Evolutionary conservation across 768 basidiomycete species (phyloP).

Genomic region (Piloderma croceum): DNA sequence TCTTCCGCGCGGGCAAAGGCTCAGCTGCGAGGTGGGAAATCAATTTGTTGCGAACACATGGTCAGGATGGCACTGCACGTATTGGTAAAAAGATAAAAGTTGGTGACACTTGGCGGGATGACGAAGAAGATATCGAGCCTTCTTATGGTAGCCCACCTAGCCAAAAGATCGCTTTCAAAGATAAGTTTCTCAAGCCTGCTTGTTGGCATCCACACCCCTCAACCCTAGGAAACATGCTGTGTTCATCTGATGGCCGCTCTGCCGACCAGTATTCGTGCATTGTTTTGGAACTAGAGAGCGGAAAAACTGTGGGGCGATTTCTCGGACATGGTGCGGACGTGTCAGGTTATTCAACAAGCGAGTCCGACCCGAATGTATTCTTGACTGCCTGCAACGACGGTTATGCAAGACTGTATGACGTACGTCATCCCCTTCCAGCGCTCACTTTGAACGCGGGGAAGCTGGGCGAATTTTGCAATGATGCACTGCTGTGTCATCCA

Average conservation of each 20-base stretch:
- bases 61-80: constrained; percentile 13
- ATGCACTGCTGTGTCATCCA: constrained; percentile 27
- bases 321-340: constrained; percentile 35
- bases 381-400: constrained; percentile 33
- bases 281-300: constrained; percentile 29
- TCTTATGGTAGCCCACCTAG: constrained; percentile 21
- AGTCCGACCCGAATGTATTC: constrained; percentile 31
- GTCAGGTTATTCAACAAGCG: constrained; percentile 28
- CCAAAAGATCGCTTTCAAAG: constrained; percentile 3
- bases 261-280: constrained; percentile 4
- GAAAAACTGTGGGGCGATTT: constrained; percentile 25
- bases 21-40: constrained; percentile 32
- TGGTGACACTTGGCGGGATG: constrained; percentile 15
- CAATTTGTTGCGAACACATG: constrained; percentile 27
- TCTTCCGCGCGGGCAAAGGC: constrained; percentile 32
- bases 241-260: not conserved
- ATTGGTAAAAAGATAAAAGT: constrained; percentile 17
- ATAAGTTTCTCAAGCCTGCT: constrained; percentile 4
- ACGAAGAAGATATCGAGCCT: constrained; percentile 24
- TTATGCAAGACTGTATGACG: constrained; percentile 34
- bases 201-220: constrained; percentile 5
- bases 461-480: constrained; percentile 16
- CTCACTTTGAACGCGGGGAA: constrained; percentile 26
- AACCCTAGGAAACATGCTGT: not conserved
- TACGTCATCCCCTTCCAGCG: constrained; percentile 30